A percentile compares a stretch with the other conserved stretches of the same genome.
These are phyloP conservation scores for Gloeophyllum trabeum DNA, from an alignment of 768 basidiomycete genomes.

Conservation along the genomic window DNA sequence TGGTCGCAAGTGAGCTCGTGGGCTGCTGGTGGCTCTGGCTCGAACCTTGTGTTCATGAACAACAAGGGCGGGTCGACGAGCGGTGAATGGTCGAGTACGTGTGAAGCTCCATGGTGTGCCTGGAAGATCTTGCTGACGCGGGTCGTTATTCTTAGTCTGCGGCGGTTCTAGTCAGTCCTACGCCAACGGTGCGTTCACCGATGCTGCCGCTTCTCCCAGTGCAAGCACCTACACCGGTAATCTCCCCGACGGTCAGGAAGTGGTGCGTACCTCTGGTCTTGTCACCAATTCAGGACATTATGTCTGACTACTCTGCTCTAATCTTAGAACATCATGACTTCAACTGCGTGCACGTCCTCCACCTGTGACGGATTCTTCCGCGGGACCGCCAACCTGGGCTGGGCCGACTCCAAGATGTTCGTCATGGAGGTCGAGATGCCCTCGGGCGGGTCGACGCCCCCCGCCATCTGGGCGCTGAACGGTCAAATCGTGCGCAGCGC, in stretches of 20 bases:
- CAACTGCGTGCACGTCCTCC: slow-evolving; percentile 7
- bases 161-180: slow-evolving; percentile 18
- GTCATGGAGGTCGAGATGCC: slow-evolving; percentile 18
- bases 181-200: slow-evolving; percentile 13
- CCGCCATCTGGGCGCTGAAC: slow-evolving; percentile 18
- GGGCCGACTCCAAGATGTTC: slow-evolving; percentile 15
- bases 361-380: slow-evolving; percentile 17
- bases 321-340: slow-evolving; percentile 17
- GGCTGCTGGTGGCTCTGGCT: slow-evolving; percentile 7
- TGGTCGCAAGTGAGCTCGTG: slow-evolving; percentile 17
- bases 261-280: slow-evolving; percentile 7
- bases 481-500: slow-evolving; percentile 17
- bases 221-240: slow-evolving; percentile 8
- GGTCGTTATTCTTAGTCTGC: slow-evolving; percentile 9
- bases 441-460: slow-evolving; percentile 7
- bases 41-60: slow-evolving; percentile 20
- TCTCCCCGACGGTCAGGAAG: slow-evolving; percentile 4
- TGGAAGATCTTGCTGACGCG: background rate
- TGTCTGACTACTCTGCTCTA: background rate
- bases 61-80: slow-evolving; percentile 15
- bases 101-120: background rate
- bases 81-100: slow-evolving; percentile 17
- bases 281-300: background rate
- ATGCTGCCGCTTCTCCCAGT: slow-evolving; percentile 13
- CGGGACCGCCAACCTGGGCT: slow-evolving; percentile 18